Base-by-base conservation (phyloP, 306 rosid genomes). In the Vicia sativa region DNA sequence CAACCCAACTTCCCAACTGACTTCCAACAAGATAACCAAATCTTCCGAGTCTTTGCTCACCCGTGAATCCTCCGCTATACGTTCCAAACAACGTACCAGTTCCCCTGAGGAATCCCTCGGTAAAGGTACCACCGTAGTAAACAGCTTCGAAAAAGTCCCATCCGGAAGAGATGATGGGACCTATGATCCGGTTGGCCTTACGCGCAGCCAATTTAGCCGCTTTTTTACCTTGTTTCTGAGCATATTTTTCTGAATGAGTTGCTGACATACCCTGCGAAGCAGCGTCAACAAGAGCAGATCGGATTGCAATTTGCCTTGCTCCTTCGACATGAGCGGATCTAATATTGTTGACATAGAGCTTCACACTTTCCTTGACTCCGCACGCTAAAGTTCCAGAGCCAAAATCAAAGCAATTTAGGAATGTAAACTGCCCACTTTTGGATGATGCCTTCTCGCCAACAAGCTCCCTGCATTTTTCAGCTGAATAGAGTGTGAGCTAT, bases 61-160 rank as follows among this genome's bases (percentile, higher is more conserved):
- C 95, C 0, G 74, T 0, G 16, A 83, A 85, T 42, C 99, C 97
- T 55, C 89, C 88, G 16, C 60, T 65, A 62, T 90, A 95, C 21
- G 96, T 62, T 49, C 96, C 99, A 46, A 88, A 25, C 54, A 90
- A 63, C 26, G 99, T 88, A 38, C 92, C 95, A 23, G 76, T 77
- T 75, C 97, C 99, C 82, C 95, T 80, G 4, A 85, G 75, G 29
- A 73, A 77, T 1, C 89, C 99, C 79, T 90, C 99, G 16, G 80
- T 54, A 4, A 79, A 11, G 19, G 90, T 80, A 39, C 96, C 97
- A 7, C 91, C 97, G 57, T 90, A 90, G 79, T 90, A 95, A 12
- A 87, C 48, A 41, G 95, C 96, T 84, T 95, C 97, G 6, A 79
- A 87, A 58, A 88, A 95, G 78, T 95, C 99, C 95, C 92, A 95